Conservation (phyloP, 2,329 filamentous ascomycete genomes). For the Zasmidium cellare region DNA sequence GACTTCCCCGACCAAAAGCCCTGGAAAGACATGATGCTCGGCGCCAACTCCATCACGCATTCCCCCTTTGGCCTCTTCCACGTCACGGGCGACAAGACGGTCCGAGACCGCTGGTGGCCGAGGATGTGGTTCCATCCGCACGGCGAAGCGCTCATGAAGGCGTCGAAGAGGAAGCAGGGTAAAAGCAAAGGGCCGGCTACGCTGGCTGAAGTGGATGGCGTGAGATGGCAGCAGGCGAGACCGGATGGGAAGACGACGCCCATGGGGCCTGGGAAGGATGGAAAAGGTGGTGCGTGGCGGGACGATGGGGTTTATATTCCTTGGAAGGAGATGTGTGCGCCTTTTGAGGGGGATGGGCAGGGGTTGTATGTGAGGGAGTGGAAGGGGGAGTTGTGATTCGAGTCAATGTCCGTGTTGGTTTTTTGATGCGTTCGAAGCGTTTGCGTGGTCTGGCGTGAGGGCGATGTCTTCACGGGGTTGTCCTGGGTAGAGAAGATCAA, state of each 20-base stretch:
- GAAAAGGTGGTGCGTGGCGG: constrained; percentile 24
- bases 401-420: neutral
- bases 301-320: constrained; percentile 17
- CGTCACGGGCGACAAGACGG: constrained; percentile 23
- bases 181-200: constrained; percentile 5
- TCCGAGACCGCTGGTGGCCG: constrained; percentile 25
- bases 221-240: constrained; percentile 16
- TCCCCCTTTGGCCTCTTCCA: constrained; percentile 23
- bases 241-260: constrained; percentile 10
- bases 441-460: neutral
- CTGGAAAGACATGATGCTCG: constrained; percentile 22
- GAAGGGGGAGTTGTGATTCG: neutral
- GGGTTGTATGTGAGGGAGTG: constrained; percentile 14
- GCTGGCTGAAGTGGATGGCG: constrained; percentile 9
- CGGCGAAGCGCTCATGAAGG: constrained; percentile 15
- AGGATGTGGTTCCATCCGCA: constrained; percentile 27
- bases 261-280: constrained; percentile 6
- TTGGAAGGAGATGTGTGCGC: constrained; percentile 20
- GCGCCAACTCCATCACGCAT: constrained; percentile 22
- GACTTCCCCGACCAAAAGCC: constrained; percentile 3
- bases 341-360: too few relatives aligned
- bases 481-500: too few relatives aligned
- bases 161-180: constrained; percentile 11
- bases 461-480: too few relatives aligned
- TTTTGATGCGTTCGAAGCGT: neutral